Conservation (phyloP, 768 basidiomycete genomes). For the Termitomyces sp. region DNA sequence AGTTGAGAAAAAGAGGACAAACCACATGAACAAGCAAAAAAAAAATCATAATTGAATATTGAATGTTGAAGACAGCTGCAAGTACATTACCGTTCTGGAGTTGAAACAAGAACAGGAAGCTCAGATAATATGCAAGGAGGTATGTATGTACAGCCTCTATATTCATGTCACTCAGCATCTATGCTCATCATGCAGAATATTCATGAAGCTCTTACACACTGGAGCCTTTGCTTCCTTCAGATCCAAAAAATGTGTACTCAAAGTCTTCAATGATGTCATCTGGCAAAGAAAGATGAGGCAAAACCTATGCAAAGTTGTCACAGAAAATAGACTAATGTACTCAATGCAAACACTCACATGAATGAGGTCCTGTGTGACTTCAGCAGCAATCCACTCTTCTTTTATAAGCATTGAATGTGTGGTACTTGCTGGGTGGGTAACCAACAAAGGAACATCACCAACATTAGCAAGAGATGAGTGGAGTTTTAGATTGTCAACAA, state of each 20-base stretch:
- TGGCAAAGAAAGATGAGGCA: not conserved
- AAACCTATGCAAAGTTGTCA: not conserved
- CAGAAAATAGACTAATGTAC: constrained; percentile 8
- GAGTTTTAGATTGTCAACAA: constrained; percentile 33
- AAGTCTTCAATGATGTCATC: constrained; percentile 10
- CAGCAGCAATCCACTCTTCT: constrained; percentile 44
- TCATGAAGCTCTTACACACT: too few species aligned
- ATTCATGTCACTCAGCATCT: too few species aligned
- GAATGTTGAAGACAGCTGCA: too few species aligned
- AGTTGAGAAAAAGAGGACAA: too few species aligned
- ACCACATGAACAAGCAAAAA: too few species aligned
- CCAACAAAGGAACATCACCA: constrained; percentile 52
- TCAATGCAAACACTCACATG: constrained; percentile 32
- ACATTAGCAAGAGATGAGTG: constrained; percentile 31
- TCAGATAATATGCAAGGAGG: too few species aligned
- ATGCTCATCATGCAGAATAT: too few species aligned
- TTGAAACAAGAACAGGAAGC: too few species aligned
- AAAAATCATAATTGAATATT: too few species aligned
- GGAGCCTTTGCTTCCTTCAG: not conserved
- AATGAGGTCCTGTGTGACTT: constrained; percentile 55
- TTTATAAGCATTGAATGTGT: constrained; percentile 52
- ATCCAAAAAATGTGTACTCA: constrained; percentile 1
- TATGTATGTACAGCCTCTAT: too few species aligned
- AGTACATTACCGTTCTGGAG: too few species aligned
- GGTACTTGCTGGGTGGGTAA: constrained; percentile 61